Conservation (phyloP, 2,329 filamentous ascomycete genomes). For the Cladosporium sp. region DNA sequence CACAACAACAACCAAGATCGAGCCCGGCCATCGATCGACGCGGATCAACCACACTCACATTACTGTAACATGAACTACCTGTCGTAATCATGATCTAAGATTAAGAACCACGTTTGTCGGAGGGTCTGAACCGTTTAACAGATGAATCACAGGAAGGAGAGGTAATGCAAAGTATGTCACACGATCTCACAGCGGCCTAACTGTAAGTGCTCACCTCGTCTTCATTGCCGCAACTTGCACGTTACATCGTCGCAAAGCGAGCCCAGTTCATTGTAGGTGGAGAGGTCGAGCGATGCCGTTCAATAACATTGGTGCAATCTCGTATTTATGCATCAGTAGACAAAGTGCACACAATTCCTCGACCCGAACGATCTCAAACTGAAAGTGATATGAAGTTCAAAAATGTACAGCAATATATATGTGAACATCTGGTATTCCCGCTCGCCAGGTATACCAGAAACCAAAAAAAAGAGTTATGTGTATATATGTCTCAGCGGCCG, state of each 20-base stretch:
- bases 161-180: no score
- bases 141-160: no score
- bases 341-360: neutral
- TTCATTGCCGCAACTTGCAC: no score
- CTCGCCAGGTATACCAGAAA: neutral
- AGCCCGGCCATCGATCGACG: neutral
- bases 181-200: no score
- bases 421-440: neutral
- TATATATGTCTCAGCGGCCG: neutral
- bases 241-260: no score
- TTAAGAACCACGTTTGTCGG: no score
- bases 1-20: neutral
- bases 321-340: no score
- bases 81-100: neutral
- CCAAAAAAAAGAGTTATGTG: neutral
- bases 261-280: no score
- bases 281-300: no score
- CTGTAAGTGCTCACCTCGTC: no score
- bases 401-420: neutral
- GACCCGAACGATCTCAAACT: neutral
- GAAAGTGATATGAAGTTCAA: neutral
- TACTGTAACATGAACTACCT: neutral
- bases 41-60: neutral
- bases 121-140: no score
- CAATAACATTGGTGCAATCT: no score